phyloP scores from a whole-genome alignment of 441 rosid species.

The Jatropha multifida region DNA sequence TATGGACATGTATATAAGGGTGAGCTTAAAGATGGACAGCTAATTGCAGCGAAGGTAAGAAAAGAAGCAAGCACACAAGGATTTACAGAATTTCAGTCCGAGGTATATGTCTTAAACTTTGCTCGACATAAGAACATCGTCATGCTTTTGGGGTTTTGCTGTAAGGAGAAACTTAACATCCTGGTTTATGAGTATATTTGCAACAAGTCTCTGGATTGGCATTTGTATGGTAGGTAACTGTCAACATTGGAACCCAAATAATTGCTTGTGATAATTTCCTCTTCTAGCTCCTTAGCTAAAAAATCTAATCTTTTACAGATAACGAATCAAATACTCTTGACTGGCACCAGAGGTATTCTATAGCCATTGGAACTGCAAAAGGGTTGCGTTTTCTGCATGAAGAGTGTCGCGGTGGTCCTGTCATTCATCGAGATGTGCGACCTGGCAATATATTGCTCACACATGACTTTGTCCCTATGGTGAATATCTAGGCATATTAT shows the following conservation, averaged over 20 bases:
- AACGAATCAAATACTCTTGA: conserved; percentile 38
- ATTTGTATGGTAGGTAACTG: conserved; percentile 50
- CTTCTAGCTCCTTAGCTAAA: background rate
- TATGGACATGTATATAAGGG: conserved; percentile 62
- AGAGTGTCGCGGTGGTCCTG: conserved; percentile 65
- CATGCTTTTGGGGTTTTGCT: conserved; percentile 62
- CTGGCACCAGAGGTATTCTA: conserved; percentile 53
- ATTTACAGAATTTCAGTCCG: conserved; percentile 49
- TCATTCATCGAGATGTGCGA: conserved; percentile 57
- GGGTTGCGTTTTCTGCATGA: conserved; percentile 66
- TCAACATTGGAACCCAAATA: background rate
- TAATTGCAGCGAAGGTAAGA: conserved; percentile 57
- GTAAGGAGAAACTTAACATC: conserved; percentile 62
- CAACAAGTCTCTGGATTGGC: conserved; percentile 65
- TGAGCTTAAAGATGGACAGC: conserved; percentile 49
- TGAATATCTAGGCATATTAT: conserved; percentile 13
- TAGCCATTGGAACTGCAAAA: conserved; percentile 61
- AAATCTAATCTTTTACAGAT: conserved; percentile 25
- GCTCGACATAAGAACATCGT: conserved; percentile 73
- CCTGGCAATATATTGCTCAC: conserved; percentile 65
- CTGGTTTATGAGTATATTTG: conserved; percentile 67
- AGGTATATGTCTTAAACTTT: conserved; percentile 49
- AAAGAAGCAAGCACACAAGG: conserved; percentile 63
- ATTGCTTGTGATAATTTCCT: background rate
- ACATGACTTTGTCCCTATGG: conserved; percentile 68